phyloP scores from a whole-genome alignment of 2,329 filamentous ascomycete species.

The Neofusicoccum parvum region DNA sequence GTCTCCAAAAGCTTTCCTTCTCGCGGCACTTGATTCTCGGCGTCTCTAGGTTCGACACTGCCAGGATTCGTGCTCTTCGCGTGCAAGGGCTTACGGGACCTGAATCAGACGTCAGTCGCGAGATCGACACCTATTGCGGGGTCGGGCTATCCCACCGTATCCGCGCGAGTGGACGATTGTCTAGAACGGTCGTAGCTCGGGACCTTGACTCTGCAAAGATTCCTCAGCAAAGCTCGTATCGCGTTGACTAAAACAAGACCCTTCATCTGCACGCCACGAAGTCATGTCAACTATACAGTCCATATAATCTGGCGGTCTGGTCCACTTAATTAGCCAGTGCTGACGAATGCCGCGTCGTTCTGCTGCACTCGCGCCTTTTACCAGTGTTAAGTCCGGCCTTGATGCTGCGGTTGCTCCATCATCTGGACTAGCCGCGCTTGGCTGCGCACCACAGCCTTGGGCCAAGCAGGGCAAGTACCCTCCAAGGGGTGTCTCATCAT shows the following conservation, averaged over 20 bases:
- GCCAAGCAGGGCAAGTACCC: constrained; percentile 5
- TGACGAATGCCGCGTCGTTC: background rate
- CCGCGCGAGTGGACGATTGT: constrained; percentile 3
- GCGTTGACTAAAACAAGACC: background rate
- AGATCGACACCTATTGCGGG: constrained; percentile 10
- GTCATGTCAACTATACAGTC: background rate
- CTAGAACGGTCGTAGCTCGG: constrained; percentile 8
- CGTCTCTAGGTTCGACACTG: background rate
- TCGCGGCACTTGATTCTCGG: background rate
- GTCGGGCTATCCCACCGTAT: background rate
- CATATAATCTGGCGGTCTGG: constrained; percentile 1
- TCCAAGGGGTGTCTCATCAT: background rate
- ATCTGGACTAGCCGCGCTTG: constrained; percentile 15
- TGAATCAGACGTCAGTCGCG: constrained; percentile 8
- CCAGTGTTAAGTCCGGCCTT: background rate
- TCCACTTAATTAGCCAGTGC: constrained; percentile 12
- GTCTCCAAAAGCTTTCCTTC: background rate
- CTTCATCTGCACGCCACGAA: constrained; percentile 1
- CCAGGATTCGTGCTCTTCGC: background rate
- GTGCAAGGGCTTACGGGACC: constrained; percentile 9
- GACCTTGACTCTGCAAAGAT: constrained; percentile 4
- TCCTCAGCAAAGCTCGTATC: constrained; percentile 10
- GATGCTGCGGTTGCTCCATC: constrained; percentile 15
- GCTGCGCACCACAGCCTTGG: background rate
- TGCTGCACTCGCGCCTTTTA: constrained; percentile 1